Evolutionary conservation across 139 green algal genomes (phyloP).

Genomic region (Dunaliella sp.): DNA sequence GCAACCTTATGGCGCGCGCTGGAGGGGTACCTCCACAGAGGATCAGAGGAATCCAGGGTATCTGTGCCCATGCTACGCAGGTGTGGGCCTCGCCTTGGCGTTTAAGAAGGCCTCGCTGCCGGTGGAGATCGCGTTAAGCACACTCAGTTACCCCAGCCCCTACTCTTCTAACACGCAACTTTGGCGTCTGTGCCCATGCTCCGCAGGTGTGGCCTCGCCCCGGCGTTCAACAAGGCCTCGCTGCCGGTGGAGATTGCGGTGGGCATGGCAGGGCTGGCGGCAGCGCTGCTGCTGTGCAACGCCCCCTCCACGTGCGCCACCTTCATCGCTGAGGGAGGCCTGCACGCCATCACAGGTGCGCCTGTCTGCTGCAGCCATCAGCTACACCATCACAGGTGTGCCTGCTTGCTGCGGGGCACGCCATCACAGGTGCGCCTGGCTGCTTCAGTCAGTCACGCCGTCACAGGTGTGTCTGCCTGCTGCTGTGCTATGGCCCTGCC

Average conservation of each 20-base stretch:
- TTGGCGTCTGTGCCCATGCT: neutral
- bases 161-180: neutral
- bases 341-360: constrained; percentile 10
- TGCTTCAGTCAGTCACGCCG: too few species aligned
- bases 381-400: neutral
- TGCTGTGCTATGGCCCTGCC: neutral
- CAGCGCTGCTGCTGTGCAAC: constrained; percentile 3
- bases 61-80: neutral
- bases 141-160: too few species aligned
- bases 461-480: too few species aligned
- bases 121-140: neutral
- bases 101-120: neutral
- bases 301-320: neutral
- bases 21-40: too few species aligned
- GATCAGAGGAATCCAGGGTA: too few species aligned
- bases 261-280: neutral
- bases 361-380: neutral
- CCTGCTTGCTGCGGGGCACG: too few species aligned
- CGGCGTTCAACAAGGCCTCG: neutral
- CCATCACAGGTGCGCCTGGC: too few species aligned
- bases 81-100: neutral
- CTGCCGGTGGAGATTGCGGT: constrained; percentile 1
- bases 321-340: constrained; percentile 1
- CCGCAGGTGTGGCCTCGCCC: neutral
- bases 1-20: too few species aligned